A percentile compares a stretch with the other conserved stretches of the same genome.
These are phyloP conservation scores for Ascochyta fabae DNA, from an alignment of 2,329 filamentous ascomycete genomes.

Conservation along the genomic window DNA sequence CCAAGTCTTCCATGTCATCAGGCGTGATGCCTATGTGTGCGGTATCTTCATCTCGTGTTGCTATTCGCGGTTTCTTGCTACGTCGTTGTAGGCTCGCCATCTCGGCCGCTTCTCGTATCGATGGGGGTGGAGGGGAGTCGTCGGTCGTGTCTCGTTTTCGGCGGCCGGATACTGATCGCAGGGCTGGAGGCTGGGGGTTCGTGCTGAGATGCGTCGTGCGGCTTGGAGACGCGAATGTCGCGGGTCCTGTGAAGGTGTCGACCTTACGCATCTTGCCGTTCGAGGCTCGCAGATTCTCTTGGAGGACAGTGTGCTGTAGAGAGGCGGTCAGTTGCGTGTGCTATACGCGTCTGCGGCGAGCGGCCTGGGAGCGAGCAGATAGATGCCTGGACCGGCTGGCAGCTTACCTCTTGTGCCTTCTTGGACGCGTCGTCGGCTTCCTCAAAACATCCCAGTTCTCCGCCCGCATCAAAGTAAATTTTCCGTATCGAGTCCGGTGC, in stretches of 20 bases:
- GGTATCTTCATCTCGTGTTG: slow-evolving; percentile 30
- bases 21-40: slow-evolving; percentile 34
- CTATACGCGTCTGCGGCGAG: slow-evolving; percentile 22
- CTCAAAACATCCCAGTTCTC: slow-evolving; percentile 65
- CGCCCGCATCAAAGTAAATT: slow-evolving; percentile 75
- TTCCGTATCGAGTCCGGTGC: slow-evolving; percentile 80
- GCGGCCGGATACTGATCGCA: slow-evolving; percentile 38
- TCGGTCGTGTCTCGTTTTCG: slow-evolving; percentile 52
- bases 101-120: slow-evolving; percentile 62
- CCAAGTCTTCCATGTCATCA: slow-evolving; percentile 43
- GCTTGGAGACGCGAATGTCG: slow-evolving; percentile 52
- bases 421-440: slow-evolving; percentile 65
- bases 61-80: slow-evolving; percentile 56
- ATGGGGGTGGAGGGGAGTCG: slow-evolving; percentile 58
- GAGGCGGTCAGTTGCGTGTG: slow-evolving; percentile 29
- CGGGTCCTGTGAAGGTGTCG: slow-evolving; percentile 49
- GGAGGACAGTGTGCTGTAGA: slow-evolving; percentile 53
- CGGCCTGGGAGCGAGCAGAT: slow-evolving; percentile 26
- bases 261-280: slow-evolving; percentile 55
- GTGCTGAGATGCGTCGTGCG: slow-evolving; percentile 42
- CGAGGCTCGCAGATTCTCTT: slow-evolving; percentile 53
- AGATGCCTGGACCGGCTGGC: slow-evolving; percentile 22
- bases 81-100: slow-evolving; percentile 57
- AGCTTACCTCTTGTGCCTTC: slow-evolving; percentile 61
- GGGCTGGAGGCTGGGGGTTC: slow-evolving; percentile 24